Evolutionary conservation across 1,139 yeast genomes (phyloP).

Genomic region (Blastobotrys capitulatus): DNA sequence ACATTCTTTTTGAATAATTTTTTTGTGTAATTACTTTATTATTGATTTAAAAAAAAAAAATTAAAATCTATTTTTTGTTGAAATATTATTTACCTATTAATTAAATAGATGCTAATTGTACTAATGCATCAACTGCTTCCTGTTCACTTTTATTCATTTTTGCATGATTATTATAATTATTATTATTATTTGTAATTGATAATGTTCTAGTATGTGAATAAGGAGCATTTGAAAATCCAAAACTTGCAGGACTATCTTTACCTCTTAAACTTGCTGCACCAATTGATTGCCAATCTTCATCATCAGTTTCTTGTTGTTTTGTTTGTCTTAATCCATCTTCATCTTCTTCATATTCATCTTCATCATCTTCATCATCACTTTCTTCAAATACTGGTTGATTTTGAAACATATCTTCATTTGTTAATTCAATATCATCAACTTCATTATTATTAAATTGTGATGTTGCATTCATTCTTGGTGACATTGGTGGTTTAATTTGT

Average conservation of each 20-base stretch:
- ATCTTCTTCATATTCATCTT: conserved; percentile 22
- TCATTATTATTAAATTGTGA: conserved; percentile 23
- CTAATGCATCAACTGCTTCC: conserved; percentile 37
- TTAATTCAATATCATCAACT: conserved; percentile 43
- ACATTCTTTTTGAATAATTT: not conserved
- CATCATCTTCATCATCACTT: conserved; percentile 28
- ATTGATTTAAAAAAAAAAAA: not conserved
- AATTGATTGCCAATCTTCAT: conserved; percentile 90
- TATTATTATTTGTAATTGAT: not conserved
- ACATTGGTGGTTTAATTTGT: conserved; percentile 47
- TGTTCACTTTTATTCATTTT: conserved; percentile 26
- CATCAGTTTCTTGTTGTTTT: conserved; percentile 61
- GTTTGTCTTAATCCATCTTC: conserved; percentile 13
- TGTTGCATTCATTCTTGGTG: conserved; percentile 30
- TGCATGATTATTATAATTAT: not conserved
- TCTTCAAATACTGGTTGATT: conserved; percentile 27
- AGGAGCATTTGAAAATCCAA: conserved; percentile 11
- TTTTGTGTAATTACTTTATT: not conserved
- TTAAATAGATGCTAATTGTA: conserved; percentile 29
- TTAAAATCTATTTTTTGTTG: no score
- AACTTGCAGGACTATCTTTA: conserved; percentile 13
- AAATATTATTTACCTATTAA: no score
- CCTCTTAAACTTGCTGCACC: conserved; percentile 54
- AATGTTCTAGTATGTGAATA: conserved; percentile 6
- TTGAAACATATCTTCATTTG: conserved; percentile 32